Percentiles rank a stretch among this genome's conserved stretches.
phyloP scores from a whole-genome alignment of 495 filamentous ascomycete genomes.

The Xylaria acuta region DNA sequence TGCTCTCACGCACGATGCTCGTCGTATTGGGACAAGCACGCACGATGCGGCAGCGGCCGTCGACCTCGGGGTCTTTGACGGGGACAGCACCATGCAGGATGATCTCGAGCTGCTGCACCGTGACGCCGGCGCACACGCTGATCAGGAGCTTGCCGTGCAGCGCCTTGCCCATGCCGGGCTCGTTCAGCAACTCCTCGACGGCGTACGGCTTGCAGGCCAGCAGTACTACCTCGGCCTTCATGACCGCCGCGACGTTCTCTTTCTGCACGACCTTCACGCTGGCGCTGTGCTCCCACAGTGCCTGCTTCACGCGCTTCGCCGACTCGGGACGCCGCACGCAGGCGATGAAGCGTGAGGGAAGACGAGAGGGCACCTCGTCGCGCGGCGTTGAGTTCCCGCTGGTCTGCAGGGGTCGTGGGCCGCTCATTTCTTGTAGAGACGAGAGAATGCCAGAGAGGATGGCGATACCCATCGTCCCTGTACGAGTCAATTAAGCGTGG shows the following conservation, averaged over 20 bases:
- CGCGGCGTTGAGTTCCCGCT: constrained; percentile 57
- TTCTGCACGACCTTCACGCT: constrained; percentile 53
- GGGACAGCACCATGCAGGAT: constrained; percentile 58
- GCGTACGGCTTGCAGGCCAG: constrained; percentile 82
- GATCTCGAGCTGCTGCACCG: constrained; percentile 65
- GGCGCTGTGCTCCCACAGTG: constrained; percentile 59
- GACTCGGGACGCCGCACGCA: constrained; percentile 70
- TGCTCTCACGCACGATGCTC: constrained; percentile 72
- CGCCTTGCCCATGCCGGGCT: constrained; percentile 69
- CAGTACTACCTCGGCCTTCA: constrained; percentile 68
- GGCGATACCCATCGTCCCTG: constrained; percentile 82
- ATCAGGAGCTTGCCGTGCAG: constrained; percentile 81
- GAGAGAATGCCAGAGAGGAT: constrained; percentile 81
- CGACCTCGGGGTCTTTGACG: constrained; percentile 44
- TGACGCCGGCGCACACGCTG: constrained; percentile 83
- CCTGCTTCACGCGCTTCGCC: constrained; percentile 65
- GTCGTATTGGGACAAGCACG: constrained; percentile 83
- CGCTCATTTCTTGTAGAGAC: constrained; percentile 60
- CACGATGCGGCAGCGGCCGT: constrained; percentile 64
- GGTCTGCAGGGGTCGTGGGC: constrained; percentile 44
- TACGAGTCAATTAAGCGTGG: constrained; percentile 26
- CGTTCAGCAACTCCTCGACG: constrained; percentile 67
- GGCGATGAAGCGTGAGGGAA: constrained; percentile 76
- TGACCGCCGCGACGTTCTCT: constrained; percentile 65
- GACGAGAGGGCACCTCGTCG: constrained; percentile 57